Evolutionary conservation across 192 early-diverging fungal species (phyloP).

Genomic region (Podila epigama): DNA sequence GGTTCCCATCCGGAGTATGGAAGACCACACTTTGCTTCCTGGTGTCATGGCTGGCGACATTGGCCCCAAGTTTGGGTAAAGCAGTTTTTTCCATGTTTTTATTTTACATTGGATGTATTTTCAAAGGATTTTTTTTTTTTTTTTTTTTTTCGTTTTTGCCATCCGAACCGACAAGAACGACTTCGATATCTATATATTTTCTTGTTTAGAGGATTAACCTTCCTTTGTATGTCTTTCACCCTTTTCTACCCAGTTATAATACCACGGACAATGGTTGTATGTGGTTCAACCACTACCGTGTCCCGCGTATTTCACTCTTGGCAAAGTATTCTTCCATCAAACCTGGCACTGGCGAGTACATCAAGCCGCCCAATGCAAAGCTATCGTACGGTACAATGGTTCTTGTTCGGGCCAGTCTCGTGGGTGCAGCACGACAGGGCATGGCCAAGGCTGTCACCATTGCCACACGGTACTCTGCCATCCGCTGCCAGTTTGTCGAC

Average conservation of each 20-base stretch:
- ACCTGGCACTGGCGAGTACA: constrained; percentile 69
- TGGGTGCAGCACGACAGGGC: constrained; percentile 62
- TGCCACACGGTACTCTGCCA: constrained; percentile 72
- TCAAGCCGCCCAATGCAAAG: constrained; percentile 77
- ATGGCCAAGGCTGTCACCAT: constrained; percentile 77
- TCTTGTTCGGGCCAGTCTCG: constrained; percentile 78
- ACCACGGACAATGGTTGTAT: constrained; percentile 88
- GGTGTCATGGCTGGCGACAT: constrained; percentile 87
- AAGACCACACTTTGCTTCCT: constrained; percentile 73
- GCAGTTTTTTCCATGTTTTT: constrained; percentile 1
- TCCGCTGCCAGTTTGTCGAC: constrained; percentile 77
- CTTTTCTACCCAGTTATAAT: constrained; percentile 59
- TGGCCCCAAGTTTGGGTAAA: constrained; percentile 86
- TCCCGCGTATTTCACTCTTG: constrained; percentile 81
- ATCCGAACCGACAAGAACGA: not conserved
- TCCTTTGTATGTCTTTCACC: constrained; percentile 42
- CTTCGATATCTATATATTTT: not conserved
- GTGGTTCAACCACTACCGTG: constrained; percentile 79
- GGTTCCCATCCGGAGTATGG: constrained; percentile 79
- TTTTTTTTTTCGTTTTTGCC: not conserved
- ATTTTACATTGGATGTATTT: constrained; percentile 65
- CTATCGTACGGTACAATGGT: constrained; percentile 91
- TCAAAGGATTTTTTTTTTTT: constrained; percentile 66
- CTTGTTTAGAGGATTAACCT: not conserved
- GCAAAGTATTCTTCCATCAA: constrained; percentile 77